Conservation (phyloP, 768 basidiomycete genomes). For the Auricularia heimuer region DNA sequence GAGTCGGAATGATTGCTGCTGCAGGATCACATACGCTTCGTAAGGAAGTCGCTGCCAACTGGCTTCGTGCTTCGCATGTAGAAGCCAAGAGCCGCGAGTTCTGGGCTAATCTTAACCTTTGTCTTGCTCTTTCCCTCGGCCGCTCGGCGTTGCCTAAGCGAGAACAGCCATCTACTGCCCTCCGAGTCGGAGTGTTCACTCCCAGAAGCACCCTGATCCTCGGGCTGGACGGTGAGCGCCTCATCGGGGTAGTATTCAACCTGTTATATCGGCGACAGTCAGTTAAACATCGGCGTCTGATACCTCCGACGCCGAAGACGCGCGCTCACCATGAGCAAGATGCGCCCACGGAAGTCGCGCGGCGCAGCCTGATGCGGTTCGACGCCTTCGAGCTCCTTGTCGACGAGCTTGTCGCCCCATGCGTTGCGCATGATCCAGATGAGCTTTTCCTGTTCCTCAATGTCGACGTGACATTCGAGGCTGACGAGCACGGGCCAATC, state of each 20-base stretch:
- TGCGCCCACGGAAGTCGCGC: constrained; percentile 38
- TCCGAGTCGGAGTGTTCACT: constrained; percentile 6
- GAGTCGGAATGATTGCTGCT: neutral
- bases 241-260: constrained; percentile 13
- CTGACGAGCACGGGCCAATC: constrained; percentile 53
- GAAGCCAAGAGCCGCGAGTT: constrained; percentile 44
- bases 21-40: constrained; percentile 22
- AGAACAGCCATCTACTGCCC: constrained; percentile 1
- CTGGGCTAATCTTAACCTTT: neutral
- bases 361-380: constrained; percentile 33
- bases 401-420: constrained; percentile 45
- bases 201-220: constrained; percentile 1
- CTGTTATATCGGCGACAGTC: neutral
- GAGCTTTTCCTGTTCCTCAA: constrained; percentile 41
- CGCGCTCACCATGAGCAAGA: constrained; percentile 45
- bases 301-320: neutral
- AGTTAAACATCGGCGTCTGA: neutral
- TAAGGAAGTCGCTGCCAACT: constrained; percentile 35
- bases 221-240: neutral
- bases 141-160: constrained; percentile 19
- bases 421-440: constrained; percentile 39
- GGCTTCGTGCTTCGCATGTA: constrained; percentile 60
- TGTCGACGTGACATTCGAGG: constrained; percentile 52
- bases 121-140: constrained; percentile 8
- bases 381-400: constrained; percentile 27